Evolutionary conservation across 257 asterid species (phyloP), one percentile per base, ranked within the genome.

Genomic region (Solanum chiquidenum): DNA sequence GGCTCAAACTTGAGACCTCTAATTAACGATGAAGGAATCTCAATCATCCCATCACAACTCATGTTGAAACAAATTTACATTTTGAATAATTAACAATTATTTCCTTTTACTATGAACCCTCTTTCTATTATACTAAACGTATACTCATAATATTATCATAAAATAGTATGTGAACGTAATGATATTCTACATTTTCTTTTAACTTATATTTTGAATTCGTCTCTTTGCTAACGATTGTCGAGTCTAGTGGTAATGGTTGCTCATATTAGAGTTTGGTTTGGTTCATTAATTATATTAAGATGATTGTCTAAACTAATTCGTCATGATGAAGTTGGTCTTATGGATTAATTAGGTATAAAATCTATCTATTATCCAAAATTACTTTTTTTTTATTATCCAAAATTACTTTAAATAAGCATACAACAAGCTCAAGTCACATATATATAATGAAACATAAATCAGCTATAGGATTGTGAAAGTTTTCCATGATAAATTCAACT

Each of bases 1-100:
- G 7, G 3, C 14, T 62, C 0, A 0, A 62, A n/a, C 1, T n/a
- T 1, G 1, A 62, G 6, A n/a, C 6, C 6, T 23, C 4, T 62
- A 0, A 62, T 9, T n/a, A 5, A 62, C 0, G 12, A 62, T 62
- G 1, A 0, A 62, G 2, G 0, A 0, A 62, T n/a, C 31, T 62
- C 14, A 0, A 62, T 62, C 14, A 62, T 62, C 1, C 3, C 16
- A 62, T 1, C 7, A 62, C 31, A 62, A 62, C 0, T 5, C 13
- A n/a, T 62, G 5, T 62, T 5, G 0, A 23, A 4, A 10, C 0
- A 62, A 0, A n/a, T 62, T 0, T 23, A 62, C 3, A 9, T 9
- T 62, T 62, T 62, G 0, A 3, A n/a, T n/a, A 62, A 62, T 62
- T 62, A n/a, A 62, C 13, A 9, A 62, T 10, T 62, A 62, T 62